Evolutionary conservation across 2,329 filamentous ascomycete genomes (phyloP).

Genomic region (Zymoseptoria passerinii): DNA sequence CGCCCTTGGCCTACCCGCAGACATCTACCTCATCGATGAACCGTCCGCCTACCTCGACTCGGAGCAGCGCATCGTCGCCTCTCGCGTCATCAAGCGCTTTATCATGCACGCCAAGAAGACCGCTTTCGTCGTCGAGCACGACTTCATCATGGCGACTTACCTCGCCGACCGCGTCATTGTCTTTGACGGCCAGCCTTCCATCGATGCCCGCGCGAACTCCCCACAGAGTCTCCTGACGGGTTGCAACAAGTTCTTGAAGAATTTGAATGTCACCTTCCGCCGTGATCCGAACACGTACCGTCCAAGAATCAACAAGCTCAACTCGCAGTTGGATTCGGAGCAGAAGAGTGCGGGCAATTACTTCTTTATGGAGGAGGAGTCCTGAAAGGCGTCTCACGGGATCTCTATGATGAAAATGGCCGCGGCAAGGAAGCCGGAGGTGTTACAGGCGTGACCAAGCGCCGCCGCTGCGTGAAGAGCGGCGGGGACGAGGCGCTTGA

Average conservation of each 20-base stretch:
- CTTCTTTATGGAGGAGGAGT: constrained; percentile 93
- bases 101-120: constrained; percentile 99
- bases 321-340: constrained; percentile 94
- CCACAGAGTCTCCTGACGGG: constrained; percentile 90
- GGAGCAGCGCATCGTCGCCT: constrained; percentile 95
- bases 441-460: constrained; percentile 20
- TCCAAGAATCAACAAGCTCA: constrained; percentile 95
- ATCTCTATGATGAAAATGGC: not conserved
- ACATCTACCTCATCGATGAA: constrained; percentile 98
- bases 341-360: constrained; percentile 92
- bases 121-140: constrained; percentile 98
- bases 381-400: constrained; percentile 52
- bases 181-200: constrained; percentile 88
- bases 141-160: constrained; percentile 93
- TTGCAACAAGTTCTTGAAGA: constrained; percentile 95
- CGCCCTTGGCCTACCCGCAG: constrained; percentile 87
- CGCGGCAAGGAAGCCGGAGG: not conserved
- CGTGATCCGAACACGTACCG: constrained; percentile 93
- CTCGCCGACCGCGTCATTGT: constrained; percentile 93
- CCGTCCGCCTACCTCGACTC: constrained; percentile 96
- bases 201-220: constrained; percentile 76
- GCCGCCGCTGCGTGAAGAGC: constrained; percentile 24
- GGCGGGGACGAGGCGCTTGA: constrained; percentile 48
- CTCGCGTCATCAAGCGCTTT: constrained; percentile 97
- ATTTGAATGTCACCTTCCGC: constrained; percentile 95